Evolutionary conservation across 129 eudicot species (phyloP).

Genomic region (Arctium lappa): DNA sequence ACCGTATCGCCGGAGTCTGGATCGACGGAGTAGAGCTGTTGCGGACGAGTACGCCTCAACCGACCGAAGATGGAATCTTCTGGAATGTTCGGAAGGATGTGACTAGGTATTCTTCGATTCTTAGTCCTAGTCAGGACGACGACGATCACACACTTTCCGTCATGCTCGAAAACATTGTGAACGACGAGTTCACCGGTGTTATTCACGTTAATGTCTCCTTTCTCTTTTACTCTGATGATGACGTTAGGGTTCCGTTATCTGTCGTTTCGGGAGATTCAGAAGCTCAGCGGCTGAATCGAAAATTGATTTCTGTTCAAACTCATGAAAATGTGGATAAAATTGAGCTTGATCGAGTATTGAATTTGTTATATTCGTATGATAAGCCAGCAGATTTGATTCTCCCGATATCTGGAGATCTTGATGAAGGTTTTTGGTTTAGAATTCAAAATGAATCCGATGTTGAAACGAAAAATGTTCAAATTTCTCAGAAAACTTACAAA

Average conservation of each 20-base stretch:
- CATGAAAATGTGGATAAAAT: background rate
- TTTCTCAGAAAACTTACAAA: conserved; percentile 42
- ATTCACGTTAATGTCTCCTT: conserved; percentile 46
- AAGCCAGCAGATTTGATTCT: conserved; percentile 62
- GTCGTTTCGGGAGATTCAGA: background rate
- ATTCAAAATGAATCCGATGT: conserved; percentile 43
- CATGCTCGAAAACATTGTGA: conserved; percentile 66
- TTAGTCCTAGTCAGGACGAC: background rate
- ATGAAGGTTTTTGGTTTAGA: conserved; percentile 64
- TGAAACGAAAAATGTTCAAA: conserved; percentile 19
- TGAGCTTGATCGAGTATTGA: background rate
- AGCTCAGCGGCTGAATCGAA: conserved; percentile 14
- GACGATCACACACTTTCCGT: conserved; percentile 42
- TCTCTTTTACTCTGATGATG: conserved; percentile 25
- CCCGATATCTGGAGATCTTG: conserved; percentile 39
- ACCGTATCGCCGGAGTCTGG: conserved; percentile 74
- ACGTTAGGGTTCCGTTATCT: conserved; percentile 6
- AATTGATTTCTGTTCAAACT: conserved; percentile 29
- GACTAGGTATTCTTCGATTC: conserved; percentile 50
- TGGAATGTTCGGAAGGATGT: conserved; percentile 68
- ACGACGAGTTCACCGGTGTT: conserved; percentile 61
- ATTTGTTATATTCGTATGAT: conserved; percentile 21
- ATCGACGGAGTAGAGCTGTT: conserved; percentile 60
- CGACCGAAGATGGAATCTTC: conserved; percentile 47
- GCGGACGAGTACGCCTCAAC: conserved; percentile 76